These are phyloP conservation scores for Rhinocladiella similis DNA, from an alignment of 2,329 filamentous ascomycete species.

Conservation along the genomic window DNA sequence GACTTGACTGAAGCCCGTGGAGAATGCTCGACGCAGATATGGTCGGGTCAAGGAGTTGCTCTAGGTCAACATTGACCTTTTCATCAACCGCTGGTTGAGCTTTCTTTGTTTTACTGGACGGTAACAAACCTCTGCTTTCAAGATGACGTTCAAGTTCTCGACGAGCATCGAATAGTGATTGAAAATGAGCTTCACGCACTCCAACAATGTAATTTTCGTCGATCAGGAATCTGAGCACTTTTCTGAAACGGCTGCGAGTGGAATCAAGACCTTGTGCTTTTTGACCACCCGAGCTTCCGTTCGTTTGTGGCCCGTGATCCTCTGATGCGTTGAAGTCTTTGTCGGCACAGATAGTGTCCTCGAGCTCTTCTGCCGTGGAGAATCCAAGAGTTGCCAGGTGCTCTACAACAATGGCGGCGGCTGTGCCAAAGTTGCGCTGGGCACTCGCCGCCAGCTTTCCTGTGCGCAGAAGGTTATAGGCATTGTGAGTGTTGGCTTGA, in stretches of 20 bases:
- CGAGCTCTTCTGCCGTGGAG: constrained; percentile 56
- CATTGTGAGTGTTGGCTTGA: constrained; percentile 76
- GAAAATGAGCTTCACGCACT: constrained; percentile 43
- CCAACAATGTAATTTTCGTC: constrained; percentile 16
- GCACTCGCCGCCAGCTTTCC: constrained; percentile 80
- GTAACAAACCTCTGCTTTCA: constrained; percentile 55
- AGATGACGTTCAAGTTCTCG: constrained; percentile 61
- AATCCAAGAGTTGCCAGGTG: constrained; percentile 76
- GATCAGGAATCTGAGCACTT: constrained; percentile 9
- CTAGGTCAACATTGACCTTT: constrained; percentile 57
- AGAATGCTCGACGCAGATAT: constrained; percentile 9
- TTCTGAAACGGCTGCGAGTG: constrained; percentile 8
- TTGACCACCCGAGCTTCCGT: background rate
- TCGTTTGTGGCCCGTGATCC: background rate
- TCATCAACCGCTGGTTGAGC: constrained; percentile 63
- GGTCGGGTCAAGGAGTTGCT: constrained; percentile 41
- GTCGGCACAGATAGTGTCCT: constrained; percentile 27
- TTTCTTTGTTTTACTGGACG: constrained; percentile 58
- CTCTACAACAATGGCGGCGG: constrained; percentile 72
- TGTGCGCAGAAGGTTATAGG: constrained; percentile 78
- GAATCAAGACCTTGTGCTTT: background rate
- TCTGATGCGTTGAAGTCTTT: background rate
- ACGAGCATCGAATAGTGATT: constrained; percentile 57
- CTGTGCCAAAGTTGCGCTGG: constrained; percentile 70
- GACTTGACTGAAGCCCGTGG: constrained; percentile 7